Conservation (phyloP, 1,284 basidiomycete genomes). For the Tranzscheliella williamsii region DNA sequence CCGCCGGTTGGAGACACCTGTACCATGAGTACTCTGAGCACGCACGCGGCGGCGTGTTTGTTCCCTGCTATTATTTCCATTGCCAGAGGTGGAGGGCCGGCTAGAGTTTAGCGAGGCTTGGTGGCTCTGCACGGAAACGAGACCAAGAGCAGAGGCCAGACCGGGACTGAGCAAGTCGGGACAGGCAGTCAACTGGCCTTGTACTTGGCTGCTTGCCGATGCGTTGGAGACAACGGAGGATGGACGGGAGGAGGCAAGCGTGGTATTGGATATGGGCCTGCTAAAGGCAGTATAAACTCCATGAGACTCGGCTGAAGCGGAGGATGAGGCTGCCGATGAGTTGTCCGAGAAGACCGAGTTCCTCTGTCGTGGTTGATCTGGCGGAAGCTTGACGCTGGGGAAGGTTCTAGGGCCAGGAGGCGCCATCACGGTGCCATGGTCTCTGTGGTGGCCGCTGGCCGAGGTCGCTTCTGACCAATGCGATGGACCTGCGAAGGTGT, state of each 20-base stretch:
- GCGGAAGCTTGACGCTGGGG: background rate
- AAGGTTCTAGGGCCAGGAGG: too few species aligned
- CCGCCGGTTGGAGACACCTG: constrained; percentile 13
- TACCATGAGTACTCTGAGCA: constrained; percentile 19
- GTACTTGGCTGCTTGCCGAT: constrained; percentile 21
- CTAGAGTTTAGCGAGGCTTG: background rate
- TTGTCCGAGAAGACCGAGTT: constrained; percentile 33
- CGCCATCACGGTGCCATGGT: too few species aligned
- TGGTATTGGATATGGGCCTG: constrained; percentile 25
- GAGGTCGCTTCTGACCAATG: too few species aligned
- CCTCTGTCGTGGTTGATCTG: background rate
- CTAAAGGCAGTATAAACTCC: constrained; percentile 3
- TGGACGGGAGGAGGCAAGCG: constrained; percentile 35
- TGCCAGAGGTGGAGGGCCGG: too few species aligned
- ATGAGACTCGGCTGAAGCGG: constrained; percentile 8
- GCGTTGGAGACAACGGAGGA: constrained; percentile 40
- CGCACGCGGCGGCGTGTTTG: constrained; percentile 4
- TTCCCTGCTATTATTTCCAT: too few species aligned
- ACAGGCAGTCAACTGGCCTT: constrained; percentile 33
- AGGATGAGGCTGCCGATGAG: constrained; percentile 26
- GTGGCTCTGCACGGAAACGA: constrained; percentile 7
- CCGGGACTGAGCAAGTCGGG: constrained; percentile 42
- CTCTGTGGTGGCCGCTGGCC: too few species aligned
- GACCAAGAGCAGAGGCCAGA: constrained; percentile 46
- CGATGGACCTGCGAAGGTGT: too few species aligned